Base-by-base conservation (phyloP, 2,329 filamentous ascomycete species). In the Cryphonectria parasitica region DNA sequence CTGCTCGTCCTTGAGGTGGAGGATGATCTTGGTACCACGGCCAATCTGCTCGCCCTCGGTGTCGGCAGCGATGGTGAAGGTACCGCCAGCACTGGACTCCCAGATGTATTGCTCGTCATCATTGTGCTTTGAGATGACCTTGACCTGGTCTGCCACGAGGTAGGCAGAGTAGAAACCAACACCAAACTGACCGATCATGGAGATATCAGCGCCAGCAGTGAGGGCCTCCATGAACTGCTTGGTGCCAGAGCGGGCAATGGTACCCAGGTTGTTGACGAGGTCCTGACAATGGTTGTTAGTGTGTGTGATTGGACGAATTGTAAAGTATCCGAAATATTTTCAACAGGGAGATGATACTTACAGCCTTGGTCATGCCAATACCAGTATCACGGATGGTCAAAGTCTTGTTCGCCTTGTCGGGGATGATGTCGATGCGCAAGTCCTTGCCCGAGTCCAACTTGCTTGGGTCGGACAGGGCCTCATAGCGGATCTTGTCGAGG, bases 141-240 rank as follows among this genome's bases (percentile, higher is more conserved):
- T 94, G 78, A 99, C 96, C 79, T 90, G 91, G 89, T 99, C 96
- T 83, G 96, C 96, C 77, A 99, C 96, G 72, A 99, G 94, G 90
- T 99, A 99, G 81, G 96, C 96, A 74, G 96, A 98, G 91, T 99
- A 99, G 93, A 99, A 99, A 92, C 96, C 96, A 79, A 99, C 96
- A 97, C 96, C 96, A 84, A 99, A 99, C 88, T 99, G 96, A 81
- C 96, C 96, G 83, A 99, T 99, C 96, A 99, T 98, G 86, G 96
- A 98, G 77, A 99, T 96, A 85, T 99, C 96, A 82, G 96, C 96
- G 88, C 96, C 96, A 76, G 96, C 96, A 78, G 94, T 95, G 78
- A 99, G 90, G 75, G 96, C 96, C 90, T 99, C 96, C 96, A 99
- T 99, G 87, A 99, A 99, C 88, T 98, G 96, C 91, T 99, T 99